Evolutionary conservation across 2,329 filamentous ascomycete genomes (phyloP).

Genomic region (Albifimbria verrucaria): DNA sequence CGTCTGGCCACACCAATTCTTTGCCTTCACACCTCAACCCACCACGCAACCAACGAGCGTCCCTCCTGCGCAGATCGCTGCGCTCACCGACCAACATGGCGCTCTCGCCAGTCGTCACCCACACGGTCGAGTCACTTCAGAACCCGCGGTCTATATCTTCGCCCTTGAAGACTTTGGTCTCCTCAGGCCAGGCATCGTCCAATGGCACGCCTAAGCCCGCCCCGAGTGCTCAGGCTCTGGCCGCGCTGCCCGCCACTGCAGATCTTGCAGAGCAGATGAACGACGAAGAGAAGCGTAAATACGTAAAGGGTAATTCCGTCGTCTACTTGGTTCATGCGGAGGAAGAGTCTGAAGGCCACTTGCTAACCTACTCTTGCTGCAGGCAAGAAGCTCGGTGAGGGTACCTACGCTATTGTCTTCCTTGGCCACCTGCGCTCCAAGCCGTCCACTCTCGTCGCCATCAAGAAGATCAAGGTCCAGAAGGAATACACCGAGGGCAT

Average conservation of each 20-base stretch:
- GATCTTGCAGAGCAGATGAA: constrained; percentile 79
- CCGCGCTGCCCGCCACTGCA: constrained; percentile 36
- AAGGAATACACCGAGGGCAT: constrained; percentile 88
- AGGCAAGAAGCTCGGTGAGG: constrained; percentile 91
- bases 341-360: too few relatives aligned
- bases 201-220: constrained; percentile 42
- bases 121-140: constrained; percentile 31
- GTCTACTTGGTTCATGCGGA: too few relatives aligned
- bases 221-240: constrained; percentile 23
- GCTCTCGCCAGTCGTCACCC: constrained; percentile 40
- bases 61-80: too few relatives aligned
- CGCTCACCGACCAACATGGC: neutral
- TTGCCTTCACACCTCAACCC: too few relatives aligned
- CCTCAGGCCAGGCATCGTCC: constrained; percentile 37
- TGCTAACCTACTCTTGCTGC: neutral
- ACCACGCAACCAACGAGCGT: too few relatives aligned
- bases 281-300: constrained; percentile 79
- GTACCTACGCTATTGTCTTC: constrained; percentile 96
- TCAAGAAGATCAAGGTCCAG: constrained; percentile 89
- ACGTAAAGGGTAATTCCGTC: constrained; percentile 74
- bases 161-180: constrained; percentile 38
- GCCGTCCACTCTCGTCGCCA: constrained; percentile 74
- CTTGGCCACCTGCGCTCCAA: constrained; percentile 75
- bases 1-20: too few relatives aligned
- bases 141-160: constrained; percentile 34